Evolutionary conservation across 2,329 filamentous ascomycete genomes (phyloP).

Genomic region (Aspergillus sojae): DNA sequence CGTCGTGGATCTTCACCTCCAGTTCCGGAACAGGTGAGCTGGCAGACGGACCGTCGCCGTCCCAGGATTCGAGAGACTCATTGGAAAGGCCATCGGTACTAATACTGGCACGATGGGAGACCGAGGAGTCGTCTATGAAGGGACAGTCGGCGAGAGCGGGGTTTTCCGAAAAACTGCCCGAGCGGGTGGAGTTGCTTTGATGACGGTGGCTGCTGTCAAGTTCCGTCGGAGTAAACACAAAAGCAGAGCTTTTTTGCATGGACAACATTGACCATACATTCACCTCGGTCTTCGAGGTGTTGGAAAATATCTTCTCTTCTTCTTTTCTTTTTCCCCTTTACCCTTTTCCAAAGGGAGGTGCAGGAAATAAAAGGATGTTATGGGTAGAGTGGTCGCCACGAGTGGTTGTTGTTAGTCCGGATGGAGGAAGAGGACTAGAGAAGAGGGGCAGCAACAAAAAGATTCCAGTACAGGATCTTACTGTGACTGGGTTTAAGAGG

Average conservation of each 20-base stretch:
- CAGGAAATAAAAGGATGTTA: neutral
- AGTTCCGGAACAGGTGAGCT: constrained; percentile 24
- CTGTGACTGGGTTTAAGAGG: neutral
- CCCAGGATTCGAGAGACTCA: constrained; percentile 34
- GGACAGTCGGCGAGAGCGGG: constrained; percentile 28
- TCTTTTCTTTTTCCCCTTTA: neutral
- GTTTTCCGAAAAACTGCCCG: constrained; percentile 27
- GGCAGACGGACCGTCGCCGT: constrained; percentile 24
- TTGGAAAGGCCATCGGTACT: constrained; percentile 39
- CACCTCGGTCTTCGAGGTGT: constrained; percentile 9
- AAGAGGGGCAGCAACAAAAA: constrained; percentile 10
- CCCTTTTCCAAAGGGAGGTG: neutral
- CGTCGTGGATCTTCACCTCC: constrained; percentile 24
- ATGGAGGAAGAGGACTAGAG: neutral
- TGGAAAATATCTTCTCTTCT: neutral
- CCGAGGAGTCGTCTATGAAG: constrained; percentile 30
- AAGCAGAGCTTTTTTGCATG: constrained; percentile 39
- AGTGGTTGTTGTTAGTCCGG: neutral
- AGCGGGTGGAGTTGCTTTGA: constrained; percentile 26
- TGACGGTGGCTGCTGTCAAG: constrained; percentile 21
- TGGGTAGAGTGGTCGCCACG: neutral
- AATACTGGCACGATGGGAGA: constrained; percentile 35
- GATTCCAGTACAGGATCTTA: neutral
- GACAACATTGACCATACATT: constrained; percentile 40
- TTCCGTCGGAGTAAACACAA: constrained; percentile 27